Percentiles rank a stretch among this genome's conserved stretches.
phyloP scores from a whole-genome alignment of 2,329 filamentous ascomycete genomes.

The Neofusicoccum sp. region DNA sequence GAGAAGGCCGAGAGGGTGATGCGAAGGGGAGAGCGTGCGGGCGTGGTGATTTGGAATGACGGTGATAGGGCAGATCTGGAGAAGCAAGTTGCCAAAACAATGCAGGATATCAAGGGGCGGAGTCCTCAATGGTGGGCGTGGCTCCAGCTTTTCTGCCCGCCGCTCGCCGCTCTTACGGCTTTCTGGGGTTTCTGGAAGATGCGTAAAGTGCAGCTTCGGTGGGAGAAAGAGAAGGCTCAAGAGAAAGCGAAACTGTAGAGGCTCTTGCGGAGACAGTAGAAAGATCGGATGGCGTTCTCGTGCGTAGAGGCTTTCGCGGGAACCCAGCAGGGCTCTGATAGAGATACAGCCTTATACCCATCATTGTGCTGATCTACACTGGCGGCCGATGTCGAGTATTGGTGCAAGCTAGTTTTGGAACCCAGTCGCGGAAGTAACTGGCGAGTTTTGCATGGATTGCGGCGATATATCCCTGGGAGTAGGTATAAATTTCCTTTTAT shows the following conservation, averaged over 20 bases:
- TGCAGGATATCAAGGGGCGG: constrained; percentile 58
- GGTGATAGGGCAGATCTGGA: constrained; percentile 67
- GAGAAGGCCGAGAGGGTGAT: constrained; percentile 77
- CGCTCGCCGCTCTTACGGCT: constrained; percentile 67
- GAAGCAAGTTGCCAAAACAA: constrained; percentile 63
- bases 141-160: constrained; percentile 66
- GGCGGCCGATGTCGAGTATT: background rate
- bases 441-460: background rate
- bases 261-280: background rate
- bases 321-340: background rate
- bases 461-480: background rate
- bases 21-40: constrained; percentile 60
- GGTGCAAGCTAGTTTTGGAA: background rate
- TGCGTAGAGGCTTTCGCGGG: background rate
- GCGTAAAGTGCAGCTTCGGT: constrained; percentile 65
- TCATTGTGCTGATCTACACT: background rate
- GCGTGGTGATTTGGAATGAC: constrained; percentile 91
- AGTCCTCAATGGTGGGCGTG: constrained; percentile 86
- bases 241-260: constrained; percentile 59
- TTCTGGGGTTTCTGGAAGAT: constrained; percentile 73
- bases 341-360: constrained; percentile 1
- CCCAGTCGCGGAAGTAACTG: background rate
- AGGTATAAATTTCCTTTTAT: background rate
- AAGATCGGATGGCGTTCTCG: background rate
- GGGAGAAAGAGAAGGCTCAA: constrained; percentile 58